Percentiles rank a stretch among this genome's conserved stretches.
These are phyloP conservation scores for Collybiopsis confluens DNA, from an alignment of 768 basidiomycete species.

Conservation along the genomic window DNA sequence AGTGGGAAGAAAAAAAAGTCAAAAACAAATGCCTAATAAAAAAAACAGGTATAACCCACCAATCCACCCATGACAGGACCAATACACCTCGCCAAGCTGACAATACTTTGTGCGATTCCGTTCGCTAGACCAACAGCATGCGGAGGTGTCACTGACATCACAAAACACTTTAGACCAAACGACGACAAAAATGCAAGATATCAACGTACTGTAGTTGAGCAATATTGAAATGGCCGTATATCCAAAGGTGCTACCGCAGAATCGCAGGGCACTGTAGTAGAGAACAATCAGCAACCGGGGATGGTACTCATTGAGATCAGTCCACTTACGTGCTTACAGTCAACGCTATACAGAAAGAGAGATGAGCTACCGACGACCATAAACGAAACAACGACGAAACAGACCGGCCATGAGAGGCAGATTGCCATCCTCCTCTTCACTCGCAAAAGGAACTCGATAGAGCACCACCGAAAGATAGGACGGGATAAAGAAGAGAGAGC, in stretches of 20 bases:
- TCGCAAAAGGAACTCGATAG: slow-evolving; percentile 69
- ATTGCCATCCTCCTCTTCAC: slow-evolving; percentile 64
- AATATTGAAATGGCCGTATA: slow-evolving; percentile 91
- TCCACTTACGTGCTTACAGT: slow-evolving; percentile 74
- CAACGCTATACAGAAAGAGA: slow-evolving; percentile 43
- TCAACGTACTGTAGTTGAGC: slow-evolving; percentile 69
- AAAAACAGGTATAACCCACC: slow-evolving; percentile 40
- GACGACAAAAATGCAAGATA: slow-evolving; percentile 2
- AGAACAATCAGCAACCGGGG: not conserved
- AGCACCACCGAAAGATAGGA: slow-evolving; percentile 78
- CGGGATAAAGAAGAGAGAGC: slow-evolving; percentile 82
- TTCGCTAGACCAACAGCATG: slow-evolving; percentile 87
- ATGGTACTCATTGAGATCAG: slow-evolving; percentile 8
- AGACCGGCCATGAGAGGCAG: slow-evolving; percentile 77
- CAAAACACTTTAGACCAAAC: slow-evolving; percentile 1
- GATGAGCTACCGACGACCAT: slow-evolving; percentile 8
- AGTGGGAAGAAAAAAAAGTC: slow-evolving; percentile 15
- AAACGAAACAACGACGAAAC: slow-evolving; percentile 21
- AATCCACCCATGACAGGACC: slow-evolving; percentile 85
- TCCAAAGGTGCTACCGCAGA: slow-evolving; percentile 82
- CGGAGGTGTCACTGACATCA: slow-evolving; percentile 94
- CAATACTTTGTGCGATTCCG: slow-evolving; percentile 93
- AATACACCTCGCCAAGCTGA: slow-evolving; percentile 86
- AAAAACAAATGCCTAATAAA: slow-evolving; percentile 6
- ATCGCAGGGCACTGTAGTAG: slow-evolving; percentile 68